phyloP scores from a whole-genome alignment of 495 filamentous ascomycete genomes.

The Penicilliopsis zonata region DNA sequence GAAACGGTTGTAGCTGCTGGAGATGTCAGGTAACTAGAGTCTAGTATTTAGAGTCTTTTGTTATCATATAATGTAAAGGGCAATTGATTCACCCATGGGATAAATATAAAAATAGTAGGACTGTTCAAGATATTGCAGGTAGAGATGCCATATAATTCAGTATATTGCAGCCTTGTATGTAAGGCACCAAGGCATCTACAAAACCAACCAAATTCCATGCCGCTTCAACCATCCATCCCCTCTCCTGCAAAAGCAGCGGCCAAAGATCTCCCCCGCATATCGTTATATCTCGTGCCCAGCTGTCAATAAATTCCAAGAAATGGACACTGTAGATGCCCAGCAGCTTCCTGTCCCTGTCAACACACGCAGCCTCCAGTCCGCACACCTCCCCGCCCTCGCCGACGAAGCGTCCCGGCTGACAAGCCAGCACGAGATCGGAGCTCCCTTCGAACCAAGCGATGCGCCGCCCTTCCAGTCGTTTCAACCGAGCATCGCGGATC shows the following conservation, averaged over 20 bases:
- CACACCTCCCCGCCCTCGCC: slow-evolving; percentile 10
- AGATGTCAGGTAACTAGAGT: no score
- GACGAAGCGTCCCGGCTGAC: slow-evolving; percentile 12
- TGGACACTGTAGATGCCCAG: slow-evolving; percentile 10
- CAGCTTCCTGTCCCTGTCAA: slow-evolving; percentile 4
- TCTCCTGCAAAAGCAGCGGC: slow-evolving; percentile 13
- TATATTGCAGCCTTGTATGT: no score
- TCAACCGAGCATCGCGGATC: slow-evolving; percentile 11
- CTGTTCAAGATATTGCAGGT: no score
- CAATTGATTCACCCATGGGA: no score
- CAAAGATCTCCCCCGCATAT: not conserved
- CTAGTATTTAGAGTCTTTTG: no score
- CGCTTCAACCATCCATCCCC: slow-evolving; percentile 21
- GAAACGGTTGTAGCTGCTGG: no score
- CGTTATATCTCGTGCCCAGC: not conserved
- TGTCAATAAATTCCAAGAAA: slow-evolving; percentile 1
- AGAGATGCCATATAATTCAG: no score
- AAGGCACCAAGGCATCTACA: not conserved
- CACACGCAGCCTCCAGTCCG: slow-evolving; percentile 7
- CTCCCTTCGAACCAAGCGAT: slow-evolving; percentile 10
- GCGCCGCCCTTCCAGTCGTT: slow-evolving; percentile 14
- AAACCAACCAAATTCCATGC: not conserved
- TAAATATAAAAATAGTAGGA: no score
- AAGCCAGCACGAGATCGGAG: slow-evolving; percentile 5
- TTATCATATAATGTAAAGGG: no score